Evolutionary conservation across 805 yeast genomes (phyloP).

Genomic region (Komagataella kurtzmanii): DNA sequence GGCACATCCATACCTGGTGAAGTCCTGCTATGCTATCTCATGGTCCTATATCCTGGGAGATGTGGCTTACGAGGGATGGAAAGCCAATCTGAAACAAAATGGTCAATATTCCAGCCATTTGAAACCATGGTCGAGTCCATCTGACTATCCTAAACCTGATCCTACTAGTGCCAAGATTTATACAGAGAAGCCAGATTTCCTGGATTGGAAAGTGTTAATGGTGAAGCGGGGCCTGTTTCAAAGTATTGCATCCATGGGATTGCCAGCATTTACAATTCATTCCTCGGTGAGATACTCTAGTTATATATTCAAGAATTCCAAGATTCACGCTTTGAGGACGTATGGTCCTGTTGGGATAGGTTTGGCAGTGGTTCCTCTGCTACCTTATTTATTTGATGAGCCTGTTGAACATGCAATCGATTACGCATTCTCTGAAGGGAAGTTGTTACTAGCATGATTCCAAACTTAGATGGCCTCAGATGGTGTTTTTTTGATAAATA

Average conservation of each 20-base stretch:
- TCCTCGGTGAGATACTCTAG: conserved; percentile 62
- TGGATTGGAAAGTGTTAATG: conserved; percentile 56
- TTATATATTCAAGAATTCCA: conserved; percentile 40
- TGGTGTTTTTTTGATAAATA: background rate
- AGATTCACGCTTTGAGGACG: conserved; percentile 31
- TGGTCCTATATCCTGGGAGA: conserved; percentile 72
- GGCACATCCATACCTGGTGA: conserved; percentile 56
- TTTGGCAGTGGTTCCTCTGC: conserved; percentile 58
- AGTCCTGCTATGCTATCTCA: conserved; percentile 54
- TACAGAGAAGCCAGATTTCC: conserved; percentile 15
- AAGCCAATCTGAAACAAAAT: conserved; percentile 48
- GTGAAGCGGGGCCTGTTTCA: conserved; percentile 71
- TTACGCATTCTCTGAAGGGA: conserved; percentile 24
- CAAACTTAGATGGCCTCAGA: background rate
- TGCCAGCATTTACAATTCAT: conserved; percentile 80
- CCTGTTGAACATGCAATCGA: conserved; percentile 68
- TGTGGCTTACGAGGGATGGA: conserved; percentile 64
- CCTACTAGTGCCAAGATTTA: conserved; percentile 22
- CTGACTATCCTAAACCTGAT: conserved; percentile 27
- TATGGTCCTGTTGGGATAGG: conserved; percentile 78
- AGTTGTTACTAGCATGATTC: background rate
- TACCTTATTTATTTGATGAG: conserved; percentile 72
- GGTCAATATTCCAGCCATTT: conserved; percentile 49
- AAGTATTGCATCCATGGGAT: conserved; percentile 72
- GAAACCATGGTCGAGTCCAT: conserved; percentile 42